These are phyloP conservation scores for Toxoplasma gondii DNA, from an alignment of 169 alveolate genomes.

Conservation along the genomic window DNA sequence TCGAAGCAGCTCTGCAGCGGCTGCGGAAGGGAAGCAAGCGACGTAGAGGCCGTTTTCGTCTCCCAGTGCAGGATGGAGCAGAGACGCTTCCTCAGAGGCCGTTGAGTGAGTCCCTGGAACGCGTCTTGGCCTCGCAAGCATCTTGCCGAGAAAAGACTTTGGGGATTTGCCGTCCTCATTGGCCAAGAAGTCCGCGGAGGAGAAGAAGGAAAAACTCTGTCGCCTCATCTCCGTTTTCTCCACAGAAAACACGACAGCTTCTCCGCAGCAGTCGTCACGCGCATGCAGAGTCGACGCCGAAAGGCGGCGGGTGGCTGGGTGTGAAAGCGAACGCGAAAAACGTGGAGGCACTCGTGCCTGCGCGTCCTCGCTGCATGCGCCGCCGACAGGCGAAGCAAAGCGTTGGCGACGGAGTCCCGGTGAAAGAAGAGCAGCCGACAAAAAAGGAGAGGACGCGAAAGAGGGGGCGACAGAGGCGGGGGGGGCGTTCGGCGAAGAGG, in stretches of 20 bases:
- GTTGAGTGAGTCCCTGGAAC: background rate
- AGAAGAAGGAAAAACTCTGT: background rate
- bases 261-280: background rate
- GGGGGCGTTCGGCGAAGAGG: background rate
- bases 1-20: background rate
- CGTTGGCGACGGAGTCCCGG: background rate
- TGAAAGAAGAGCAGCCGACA: background rate
- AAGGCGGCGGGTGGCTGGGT: background rate
- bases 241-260: background rate
- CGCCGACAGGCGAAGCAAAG: background rate
- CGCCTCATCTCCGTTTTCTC: background rate
- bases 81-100: background rate
- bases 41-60: background rate
- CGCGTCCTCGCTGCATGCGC: background rate
- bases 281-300: background rate
- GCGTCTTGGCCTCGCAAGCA: background rate
- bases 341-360: background rate
- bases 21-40: background rate
- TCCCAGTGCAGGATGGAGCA: background rate
- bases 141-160: background rate
- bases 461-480: background rate
- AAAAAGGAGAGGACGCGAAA: background rate
- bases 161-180: background rate
- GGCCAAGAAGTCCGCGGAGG: background rate
- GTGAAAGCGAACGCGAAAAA: background rate